These are phyloP conservation scores for Nannochloris sp. DNA, from an alignment of 139 green algal species.

Conservation along the genomic window DNA sequence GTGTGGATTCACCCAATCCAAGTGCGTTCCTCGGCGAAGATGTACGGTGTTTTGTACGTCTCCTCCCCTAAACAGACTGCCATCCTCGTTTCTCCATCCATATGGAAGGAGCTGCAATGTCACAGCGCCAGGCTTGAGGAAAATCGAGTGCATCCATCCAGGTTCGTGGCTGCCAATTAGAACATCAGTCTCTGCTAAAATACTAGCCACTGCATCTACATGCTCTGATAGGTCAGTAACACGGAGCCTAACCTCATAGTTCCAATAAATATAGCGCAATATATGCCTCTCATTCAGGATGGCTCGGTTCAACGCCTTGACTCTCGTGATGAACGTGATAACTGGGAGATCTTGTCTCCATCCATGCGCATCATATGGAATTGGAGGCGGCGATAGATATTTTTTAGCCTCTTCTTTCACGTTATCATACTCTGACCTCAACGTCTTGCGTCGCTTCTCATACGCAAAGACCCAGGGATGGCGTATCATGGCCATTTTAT, in stretches of 20 bases:
- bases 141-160: constrained; percentile 9
- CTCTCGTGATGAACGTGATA: not conserved
- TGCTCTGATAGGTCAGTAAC: constrained; percentile 4
- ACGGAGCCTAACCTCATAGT: constrained; percentile 1
- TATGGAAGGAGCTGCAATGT: constrained; percentile 10
- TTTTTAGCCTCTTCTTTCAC: not conserved
- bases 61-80: not conserved
- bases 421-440: not conserved
- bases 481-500: not conserved
- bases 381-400: not conserved
- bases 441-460: not conserved
- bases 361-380: not conserved
- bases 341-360: not conserved
- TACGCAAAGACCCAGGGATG: constrained; percentile 11
- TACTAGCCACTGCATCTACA: not conserved
- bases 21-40: constrained; percentile 6
- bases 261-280: constrained; percentile 7
- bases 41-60: constrained; percentile 3
- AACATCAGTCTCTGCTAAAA: constrained; percentile 6
- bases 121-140: constrained; percentile 11
- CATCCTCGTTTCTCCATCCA: not conserved
- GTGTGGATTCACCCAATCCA: constrained; percentile 8
- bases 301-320: not conserved
- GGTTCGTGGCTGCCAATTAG: not conserved
- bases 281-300: constrained; percentile 11